Base-by-base conservation (phyloP, 352 stramenopile species). In the Saprolegnia parasitica region DNA sequence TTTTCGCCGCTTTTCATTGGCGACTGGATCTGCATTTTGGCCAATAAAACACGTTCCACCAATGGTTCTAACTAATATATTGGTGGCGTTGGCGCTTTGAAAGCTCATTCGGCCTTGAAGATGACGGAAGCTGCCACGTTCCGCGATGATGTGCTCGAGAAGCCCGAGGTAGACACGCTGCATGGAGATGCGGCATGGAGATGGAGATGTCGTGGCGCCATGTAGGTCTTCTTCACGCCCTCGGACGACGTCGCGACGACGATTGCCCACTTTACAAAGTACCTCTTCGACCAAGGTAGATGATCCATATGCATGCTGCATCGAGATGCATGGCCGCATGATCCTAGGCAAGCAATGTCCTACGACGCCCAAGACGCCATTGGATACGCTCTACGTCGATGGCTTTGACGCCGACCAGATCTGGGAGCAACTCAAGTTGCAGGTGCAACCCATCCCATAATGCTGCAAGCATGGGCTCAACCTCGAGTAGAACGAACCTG, bases 351-450 rank as follows among this genome's bases (percentile, higher is more conserved):
- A 67, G 45, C 18, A 67, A 3, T 56, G 37, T 21, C 35, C 77
- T 63, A 79, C 78, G 68, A 74, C 60, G 13, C 66, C 71, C 1
- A 72, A 74, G 32, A 81, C 78, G 16, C 74, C 84, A 26, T 74
- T 94, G 71, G 82, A 89, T 39, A 77, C 91, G 73, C 73, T 94
- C 5, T 94, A 92, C 52, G 74, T 94, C 63, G 84, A 92, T 40
- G 86, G 81, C 65, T 94, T 94, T 56, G 83, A 94, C 52, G 81
- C 83, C 13, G 84, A 94, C 68, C 86, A 92, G 75, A 83, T 94
- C 50, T 94, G 86, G 86, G 86, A 92, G 73, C 86, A 94, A 73
- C 77, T 94, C n/a, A 81, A 84, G 45, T 76, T 94, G 64, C 79
- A 89, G 39, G 58, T 67, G 10, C 21, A 55, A 20, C 35, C 23